Conservation (phyloP, 495 filamentous ascomycete species). For the Xylaria venustula region DNA sequence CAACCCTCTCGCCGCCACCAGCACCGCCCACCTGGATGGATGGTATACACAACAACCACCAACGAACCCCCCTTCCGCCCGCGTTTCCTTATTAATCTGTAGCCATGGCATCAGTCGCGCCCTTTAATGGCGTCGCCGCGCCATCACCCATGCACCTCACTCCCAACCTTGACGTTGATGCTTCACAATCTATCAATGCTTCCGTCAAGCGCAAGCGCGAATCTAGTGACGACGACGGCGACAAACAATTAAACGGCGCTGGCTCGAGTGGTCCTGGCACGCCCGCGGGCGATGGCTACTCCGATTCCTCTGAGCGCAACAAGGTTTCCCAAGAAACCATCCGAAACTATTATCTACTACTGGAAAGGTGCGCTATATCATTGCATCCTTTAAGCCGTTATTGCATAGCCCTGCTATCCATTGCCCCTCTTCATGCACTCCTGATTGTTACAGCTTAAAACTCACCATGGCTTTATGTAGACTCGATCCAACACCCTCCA, state of each 20-base stretch:
- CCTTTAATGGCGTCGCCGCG: constrained; percentile 41
- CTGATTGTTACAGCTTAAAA: constrained; percentile 6
- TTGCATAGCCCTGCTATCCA: background rate
- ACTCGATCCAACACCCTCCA: constrained; percentile 38
- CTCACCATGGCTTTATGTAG: constrained; percentile 29
- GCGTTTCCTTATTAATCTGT: constrained; percentile 8
- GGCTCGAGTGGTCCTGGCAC: constrained; percentile 13
- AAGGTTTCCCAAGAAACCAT: constrained; percentile 26
- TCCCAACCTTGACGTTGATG: constrained; percentile 18
- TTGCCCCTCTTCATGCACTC: background rate
- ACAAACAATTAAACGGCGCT: constrained; percentile 22
- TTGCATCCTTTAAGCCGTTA: constrained; percentile 4
- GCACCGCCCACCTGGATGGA: constrained; percentile 6
- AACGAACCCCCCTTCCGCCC: background rate
- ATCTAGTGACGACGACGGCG: constrained; percentile 38
- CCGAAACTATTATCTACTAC: constrained; percentile 41
- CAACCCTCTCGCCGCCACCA: background rate
- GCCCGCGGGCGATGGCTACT: background rate
- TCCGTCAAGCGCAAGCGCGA: constrained; percentile 59
- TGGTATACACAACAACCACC: background rate
- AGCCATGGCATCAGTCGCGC: constrained; percentile 43
- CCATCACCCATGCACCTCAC: constrained; percentile 14
- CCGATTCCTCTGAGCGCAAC: constrained; percentile 8
- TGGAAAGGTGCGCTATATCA: constrained; percentile 41
- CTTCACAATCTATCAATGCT: constrained; percentile 40